Conservation (phyloP, 208 protist species). For the Leishmania aethiopica region DNA sequence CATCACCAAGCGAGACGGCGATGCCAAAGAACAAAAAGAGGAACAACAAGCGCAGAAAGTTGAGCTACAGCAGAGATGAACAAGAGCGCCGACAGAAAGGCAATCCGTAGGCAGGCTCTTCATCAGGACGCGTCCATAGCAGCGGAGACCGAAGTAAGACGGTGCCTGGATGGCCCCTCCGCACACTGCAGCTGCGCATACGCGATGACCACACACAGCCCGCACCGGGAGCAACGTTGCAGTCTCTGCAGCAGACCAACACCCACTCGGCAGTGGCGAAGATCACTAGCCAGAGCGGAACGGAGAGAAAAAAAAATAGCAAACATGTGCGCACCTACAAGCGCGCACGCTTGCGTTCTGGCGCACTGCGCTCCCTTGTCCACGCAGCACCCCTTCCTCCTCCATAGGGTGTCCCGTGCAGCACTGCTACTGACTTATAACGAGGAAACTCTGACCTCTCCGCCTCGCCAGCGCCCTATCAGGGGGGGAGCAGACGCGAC, state of each 20-base stretch:
- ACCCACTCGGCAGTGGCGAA: neutral
- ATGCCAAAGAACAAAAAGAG: neutral
- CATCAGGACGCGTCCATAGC: neutral
- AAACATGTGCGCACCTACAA: neutral
- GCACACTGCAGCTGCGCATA: neutral
- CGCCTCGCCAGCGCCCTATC: too few species aligned
- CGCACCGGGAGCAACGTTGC: neutral
- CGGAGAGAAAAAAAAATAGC: neutral
- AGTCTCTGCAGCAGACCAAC: neutral
- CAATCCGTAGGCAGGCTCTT: too few species aligned
- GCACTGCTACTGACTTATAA: neutral
- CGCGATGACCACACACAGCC: neutral
- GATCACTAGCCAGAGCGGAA: neutral
- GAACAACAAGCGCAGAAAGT: too few species aligned
- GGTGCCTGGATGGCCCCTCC: neutral
- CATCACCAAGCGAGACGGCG: neutral
- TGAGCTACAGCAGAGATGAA: neutral
- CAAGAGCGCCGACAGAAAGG: neutral
- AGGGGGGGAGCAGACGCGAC: neutral
- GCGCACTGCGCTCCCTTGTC: neutral
- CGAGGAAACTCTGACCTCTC: neutral
- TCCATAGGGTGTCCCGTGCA: neutral
- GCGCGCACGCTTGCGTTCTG: neutral
- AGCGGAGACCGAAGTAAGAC: neutral
- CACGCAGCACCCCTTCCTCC: neutral